Percentiles rank a stretch among this genome's conserved stretches.
These are phyloP conservation scores for Miscanthus lutarioriparius DNA, from an alignment of 176 grass and related monocot species.

Conservation along the genomic window DNA sequence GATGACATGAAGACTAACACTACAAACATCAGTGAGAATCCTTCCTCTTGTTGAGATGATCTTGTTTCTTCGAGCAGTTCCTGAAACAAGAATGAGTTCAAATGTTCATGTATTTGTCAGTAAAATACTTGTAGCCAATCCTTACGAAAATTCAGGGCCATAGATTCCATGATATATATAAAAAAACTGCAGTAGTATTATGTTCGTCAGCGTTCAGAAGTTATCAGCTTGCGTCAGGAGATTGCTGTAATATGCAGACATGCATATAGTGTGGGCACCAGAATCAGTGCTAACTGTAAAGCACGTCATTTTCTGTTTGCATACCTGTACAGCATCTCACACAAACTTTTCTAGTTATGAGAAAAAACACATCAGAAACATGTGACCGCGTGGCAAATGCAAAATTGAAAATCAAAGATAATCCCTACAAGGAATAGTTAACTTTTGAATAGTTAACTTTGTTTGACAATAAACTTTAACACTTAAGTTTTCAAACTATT, in stretches of 20 bases:
- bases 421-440: not conserved
- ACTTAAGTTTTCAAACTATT: not conserved
- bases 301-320: constrained; percentile 10
- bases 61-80: constrained; percentile 41
- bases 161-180: not conserved
- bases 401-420: not conserved
- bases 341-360: not conserved
- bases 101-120: not conserved
- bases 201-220: not conserved
- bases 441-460: not conserved
- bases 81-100: constrained; percentile 32
- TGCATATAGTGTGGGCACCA: not conserved
- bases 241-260: not conserved
- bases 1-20: constrained; percentile 64
- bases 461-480: not conserved
- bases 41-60: constrained; percentile 23
- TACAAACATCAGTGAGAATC: constrained; percentile 65
- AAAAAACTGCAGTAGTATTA: not conserved
- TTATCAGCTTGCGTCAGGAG: not conserved
- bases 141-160: not conserved
- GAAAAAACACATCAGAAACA: not conserved
- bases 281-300: not conserved
- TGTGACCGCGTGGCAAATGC: not conserved
- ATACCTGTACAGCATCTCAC: not conserved
- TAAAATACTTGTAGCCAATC: not conserved